Conservation (phyloP, 116 monocot genomes). For the Posidonia oceanica region DNA sequence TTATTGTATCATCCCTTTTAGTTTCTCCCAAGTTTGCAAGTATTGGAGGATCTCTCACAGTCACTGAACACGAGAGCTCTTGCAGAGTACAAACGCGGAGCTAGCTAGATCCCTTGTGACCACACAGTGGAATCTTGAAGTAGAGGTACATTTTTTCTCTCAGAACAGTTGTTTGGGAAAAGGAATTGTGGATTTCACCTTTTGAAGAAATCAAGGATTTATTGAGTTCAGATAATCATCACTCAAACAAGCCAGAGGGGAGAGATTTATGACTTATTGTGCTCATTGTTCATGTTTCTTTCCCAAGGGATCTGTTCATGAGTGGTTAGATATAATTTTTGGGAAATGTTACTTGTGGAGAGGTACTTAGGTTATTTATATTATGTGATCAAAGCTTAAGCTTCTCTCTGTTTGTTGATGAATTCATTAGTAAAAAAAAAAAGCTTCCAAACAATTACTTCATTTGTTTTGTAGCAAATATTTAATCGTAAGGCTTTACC, state of each 20-base stretch:
- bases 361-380: neutral
- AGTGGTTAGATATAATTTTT: neutral
- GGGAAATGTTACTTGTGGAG: neutral
- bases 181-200: neutral
- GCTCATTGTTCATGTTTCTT: no score
- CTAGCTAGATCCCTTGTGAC: slow-evolving; percentile 64
- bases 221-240: neutral
- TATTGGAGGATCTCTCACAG: neutral
- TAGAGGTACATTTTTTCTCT: slow-evolving; percentile 23
- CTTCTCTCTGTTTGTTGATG: no score
- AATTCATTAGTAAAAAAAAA: no score
- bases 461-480: no score
- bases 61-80: slow-evolving; percentile 7
- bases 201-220: neutral
- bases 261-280: no score
- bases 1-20: neutral
- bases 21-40: neutral
- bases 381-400: neutral
- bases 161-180: neutral
- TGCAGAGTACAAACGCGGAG: slow-evolving; percentile 65
- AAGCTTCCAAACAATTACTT: no score
- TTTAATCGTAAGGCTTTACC: no score
- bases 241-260: no score
- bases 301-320: no score
- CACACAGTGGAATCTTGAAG: slow-evolving; percentile 72